Evolutionary conservation across 1,139 yeast species (phyloP).

Genomic region (Torulaspora globosa): DNA sequence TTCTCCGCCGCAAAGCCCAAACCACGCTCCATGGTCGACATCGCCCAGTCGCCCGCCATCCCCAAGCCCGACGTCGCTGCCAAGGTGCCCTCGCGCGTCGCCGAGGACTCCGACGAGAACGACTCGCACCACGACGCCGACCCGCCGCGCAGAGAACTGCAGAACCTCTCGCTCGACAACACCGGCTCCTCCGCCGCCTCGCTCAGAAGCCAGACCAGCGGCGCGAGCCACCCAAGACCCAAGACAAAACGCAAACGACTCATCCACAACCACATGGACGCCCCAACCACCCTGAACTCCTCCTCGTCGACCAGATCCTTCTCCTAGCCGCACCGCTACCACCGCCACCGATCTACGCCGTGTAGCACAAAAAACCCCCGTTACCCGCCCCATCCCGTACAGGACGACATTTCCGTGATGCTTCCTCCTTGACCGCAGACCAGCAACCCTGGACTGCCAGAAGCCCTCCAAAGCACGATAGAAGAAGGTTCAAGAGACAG

Average conservation of each 20-base stretch:
- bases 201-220: conserved; percentile 8
- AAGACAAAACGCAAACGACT: conserved; percentile 12
- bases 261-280: conserved; percentile 20
- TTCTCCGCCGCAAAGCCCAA: conserved; percentile 12
- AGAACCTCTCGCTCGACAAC: conserved; percentile 5
- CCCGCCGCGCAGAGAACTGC: conserved; percentile 2
- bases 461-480: neutral
- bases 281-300: conserved; percentile 17
- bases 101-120: conserved; percentile 4
- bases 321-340: conserved; percentile 1
- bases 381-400: conserved; percentile 1
- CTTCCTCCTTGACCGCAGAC: neutral
- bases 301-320: conserved; percentile 12
- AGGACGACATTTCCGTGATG: neutral
- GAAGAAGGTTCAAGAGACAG: neutral
- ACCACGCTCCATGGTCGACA: conserved; percentile 29
- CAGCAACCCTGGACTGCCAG: conserved; percentile 1
- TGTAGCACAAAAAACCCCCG: neutral
- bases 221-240: conserved; percentile 2
- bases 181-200: conserved; percentile 10
- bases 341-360: no score
- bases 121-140: neutral
- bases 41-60: conserved; percentile 22
- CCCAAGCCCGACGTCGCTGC: conserved; percentile 6
- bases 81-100: conserved; percentile 12